Conservation (phyloP, 768 basidiomycete genomes). For the Xerocomus brunneocitrinus region DNA sequence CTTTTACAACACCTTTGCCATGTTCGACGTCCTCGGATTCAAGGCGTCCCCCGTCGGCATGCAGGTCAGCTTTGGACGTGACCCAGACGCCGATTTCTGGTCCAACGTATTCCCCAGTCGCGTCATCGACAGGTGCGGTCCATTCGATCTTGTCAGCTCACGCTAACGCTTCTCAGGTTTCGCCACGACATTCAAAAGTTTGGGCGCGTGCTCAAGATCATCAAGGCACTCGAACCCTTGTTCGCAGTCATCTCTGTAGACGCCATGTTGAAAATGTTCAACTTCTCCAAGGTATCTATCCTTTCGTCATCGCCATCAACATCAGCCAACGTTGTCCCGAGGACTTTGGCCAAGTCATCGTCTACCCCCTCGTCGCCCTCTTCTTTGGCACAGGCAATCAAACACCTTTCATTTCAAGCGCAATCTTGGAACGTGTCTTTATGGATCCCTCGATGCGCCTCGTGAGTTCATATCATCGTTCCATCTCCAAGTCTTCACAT, state of each 20-base stretch:
- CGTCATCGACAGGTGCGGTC: background rate
- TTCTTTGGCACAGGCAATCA: constrained; percentile 1
- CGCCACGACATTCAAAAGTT: background rate
- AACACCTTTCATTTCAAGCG: background rate
- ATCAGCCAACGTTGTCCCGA: background rate
- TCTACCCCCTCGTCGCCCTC: background rate
- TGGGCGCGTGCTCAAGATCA: background rate
- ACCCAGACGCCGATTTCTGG: background rate
- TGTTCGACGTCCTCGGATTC: background rate
- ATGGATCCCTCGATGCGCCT: background rate
- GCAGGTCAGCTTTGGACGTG: background rate
- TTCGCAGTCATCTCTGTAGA: background rate
- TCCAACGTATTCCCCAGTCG: background rate
- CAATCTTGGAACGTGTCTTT: background rate
- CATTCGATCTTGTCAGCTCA: background rate
- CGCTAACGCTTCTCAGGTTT: background rate
- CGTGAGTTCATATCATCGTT: background rate
- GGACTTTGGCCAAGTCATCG: background rate
- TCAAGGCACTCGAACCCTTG: background rate
- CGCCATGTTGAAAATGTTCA: background rate
- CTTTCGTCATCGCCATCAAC: background rate
- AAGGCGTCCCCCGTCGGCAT: background rate
- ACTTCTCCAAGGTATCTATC: background rate
- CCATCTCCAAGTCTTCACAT: background rate
- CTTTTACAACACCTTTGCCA: background rate